Base-by-base conservation (phyloP, 768 basidiomycete species). In the Jaapia argillacea region DNA sequence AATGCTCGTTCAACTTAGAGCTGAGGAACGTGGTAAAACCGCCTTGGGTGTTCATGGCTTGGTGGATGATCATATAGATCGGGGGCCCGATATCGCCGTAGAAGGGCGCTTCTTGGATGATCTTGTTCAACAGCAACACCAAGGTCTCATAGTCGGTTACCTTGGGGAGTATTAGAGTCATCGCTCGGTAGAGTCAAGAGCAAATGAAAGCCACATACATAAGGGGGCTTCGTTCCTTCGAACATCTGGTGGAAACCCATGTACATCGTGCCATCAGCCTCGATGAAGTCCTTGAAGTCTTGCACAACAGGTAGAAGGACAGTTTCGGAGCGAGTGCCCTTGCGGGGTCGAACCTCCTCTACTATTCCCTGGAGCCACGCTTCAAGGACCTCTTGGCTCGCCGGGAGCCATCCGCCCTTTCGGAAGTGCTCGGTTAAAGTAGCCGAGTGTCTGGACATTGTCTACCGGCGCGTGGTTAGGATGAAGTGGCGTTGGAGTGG, bases 1-100 rank as follows among this genome's bases (percentile, higher is more conserved):
- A 55, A 40, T 61, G 52, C 0, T 36, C 51, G 44, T 81, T 80
- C 42, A 79, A 66, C 40, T 58, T 57, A 2, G 62, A 58, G 43
- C 68, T 63, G 23, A 59, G 58, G 58, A 76, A 69, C 22, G 54
- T 52, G 12, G 50, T 46, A 26, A 54, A 50, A 2, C 56, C 62
- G 1, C 57, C 64, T 4, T 51, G 35, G 1, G 64, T 66, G 22
- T 58, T 64, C 64, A 66, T 71, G 31, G 16, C 31, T 33, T 16
- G 31, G 16, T n/a, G 16, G 10, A 33, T 33, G 31, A 33, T 10
- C 31, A 33, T 33, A 16, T 33, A 33, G 31, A 33, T 33, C 10
- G 31, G 31, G 10, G 31, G 31, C 10, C 31, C 31, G 31, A 33
- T 33, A 16, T 10, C 10, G 10, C 31, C 31, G 16, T 10, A 33